phyloP scores from a whole-genome alignment of 202 grass and related monocot species.

The Hordeum pubiflorum region DNA sequence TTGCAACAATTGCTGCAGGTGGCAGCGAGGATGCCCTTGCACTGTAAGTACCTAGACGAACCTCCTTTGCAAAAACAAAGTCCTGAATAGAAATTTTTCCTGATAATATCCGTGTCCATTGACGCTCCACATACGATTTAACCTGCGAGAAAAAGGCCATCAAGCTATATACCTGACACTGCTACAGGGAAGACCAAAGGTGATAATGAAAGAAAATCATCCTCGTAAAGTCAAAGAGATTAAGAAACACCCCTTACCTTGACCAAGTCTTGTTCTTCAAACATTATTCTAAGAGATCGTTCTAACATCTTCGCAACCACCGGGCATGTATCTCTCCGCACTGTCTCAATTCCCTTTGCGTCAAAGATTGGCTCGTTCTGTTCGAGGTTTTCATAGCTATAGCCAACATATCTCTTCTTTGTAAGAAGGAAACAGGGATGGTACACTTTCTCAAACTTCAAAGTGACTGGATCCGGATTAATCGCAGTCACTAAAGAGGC shows the following conservation, averaged over 20 bases:
- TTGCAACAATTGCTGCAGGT: conserved; percentile 88
- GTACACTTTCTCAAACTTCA: conserved; percentile 92
- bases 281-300: conserved; percentile 79
- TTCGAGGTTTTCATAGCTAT: conserved; percentile 84
- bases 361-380: conserved; percentile 73
- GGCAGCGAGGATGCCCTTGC: conserved; percentile 54
- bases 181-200: conserved; percentile 1
- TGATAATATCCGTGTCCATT: conserved; percentile 87
- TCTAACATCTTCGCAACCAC: conserved; percentile 91
- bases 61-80: conserved; percentile 92
- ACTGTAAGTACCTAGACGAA: conserved; percentile 75
- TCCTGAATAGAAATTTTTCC: conserved; percentile 72
- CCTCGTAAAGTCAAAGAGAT: background rate
- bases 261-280: conserved; percentile 70
- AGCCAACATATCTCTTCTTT: conserved; percentile 96
- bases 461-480: conserved; percentile 78
- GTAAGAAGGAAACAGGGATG: conserved; percentile 93
- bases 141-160: conserved; percentile 50
- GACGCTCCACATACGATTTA: conserved; percentile 70
- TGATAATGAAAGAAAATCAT: conserved; percentile 12
- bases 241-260: conserved; percentile 47
- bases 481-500: conserved; percentile 67
- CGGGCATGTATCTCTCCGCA: conserved; percentile 83
- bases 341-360: conserved; percentile 89
- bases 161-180: background rate